A percentile compares a stretch with the other conserved stretches of the same genome.
These are phyloP conservation scores for Xylaria sp. DNA, from an alignment of 2,329 filamentous ascomycete genomes.

Conservation along the genomic window DNA sequence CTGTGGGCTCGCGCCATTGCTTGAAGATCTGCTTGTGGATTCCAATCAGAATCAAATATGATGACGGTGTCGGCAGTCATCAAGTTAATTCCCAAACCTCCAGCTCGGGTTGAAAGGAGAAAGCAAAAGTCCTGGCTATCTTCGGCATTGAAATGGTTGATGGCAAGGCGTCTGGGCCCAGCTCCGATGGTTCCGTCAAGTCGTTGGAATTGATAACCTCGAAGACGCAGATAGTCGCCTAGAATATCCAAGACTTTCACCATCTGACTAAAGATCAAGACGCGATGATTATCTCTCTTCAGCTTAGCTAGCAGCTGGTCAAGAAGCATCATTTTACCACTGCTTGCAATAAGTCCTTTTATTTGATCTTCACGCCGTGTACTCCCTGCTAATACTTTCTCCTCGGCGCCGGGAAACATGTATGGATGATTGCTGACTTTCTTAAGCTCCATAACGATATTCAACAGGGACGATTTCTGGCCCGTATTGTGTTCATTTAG, in stretches of 20 bases:
- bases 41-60: slow-evolving; percentile 99
- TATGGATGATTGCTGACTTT: slow-evolving; percentile 99
- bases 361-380: slow-evolving; percentile 88
- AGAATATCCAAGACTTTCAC: slow-evolving; percentile 98
- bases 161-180: slow-evolving; percentile 87
- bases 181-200: slow-evolving; percentile 95
- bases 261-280: slow-evolving; percentile 99
- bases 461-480: slow-evolving; percentile 93
- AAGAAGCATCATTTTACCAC: slow-evolving; percentile 99
- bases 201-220: slow-evolving; percentile 94
- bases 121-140: slow-evolving; percentile 97
- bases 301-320: slow-evolving; percentile 95
- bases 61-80: slow-evolving; percentile 99
- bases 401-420: slow-evolving; percentile 95
- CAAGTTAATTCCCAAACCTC: slow-evolving; percentile 97
- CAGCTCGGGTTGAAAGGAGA: slow-evolving; percentile 91
- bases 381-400: slow-evolving; percentile 84
- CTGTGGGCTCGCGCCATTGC: slow-evolving; percentile 98
- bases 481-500: slow-evolving; percentile 90
- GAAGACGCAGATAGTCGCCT: slow-evolving; percentile 89
- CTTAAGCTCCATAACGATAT: slow-evolving; percentile 99
- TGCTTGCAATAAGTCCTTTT: slow-evolving; percentile 93
- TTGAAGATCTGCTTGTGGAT: slow-evolving; percentile 96
- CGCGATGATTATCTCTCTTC: slow-evolving; percentile 91
- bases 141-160: slow-evolving; percentile 98